phyloP scores from a whole-genome alignment of 208 protist species.

The Wallacemonas rigidus region DNA sequence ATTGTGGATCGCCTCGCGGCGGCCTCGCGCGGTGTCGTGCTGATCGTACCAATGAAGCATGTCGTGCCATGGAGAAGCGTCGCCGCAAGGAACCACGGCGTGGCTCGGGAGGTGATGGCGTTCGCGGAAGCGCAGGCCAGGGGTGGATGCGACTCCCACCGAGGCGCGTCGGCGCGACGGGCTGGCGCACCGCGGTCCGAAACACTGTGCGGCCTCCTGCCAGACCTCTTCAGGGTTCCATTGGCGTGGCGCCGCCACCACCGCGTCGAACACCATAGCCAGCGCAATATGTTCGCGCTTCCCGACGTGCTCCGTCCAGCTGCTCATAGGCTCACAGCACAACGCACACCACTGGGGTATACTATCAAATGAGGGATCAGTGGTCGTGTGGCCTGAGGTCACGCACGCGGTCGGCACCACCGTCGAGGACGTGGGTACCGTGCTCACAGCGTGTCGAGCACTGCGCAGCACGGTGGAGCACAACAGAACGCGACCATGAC shows the following conservation, averaged over 20 bases:
- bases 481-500: too few relatives aligned
- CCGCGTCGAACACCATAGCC: conserved; percentile 63
- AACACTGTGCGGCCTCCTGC: conserved; percentile 36
- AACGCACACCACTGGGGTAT: conserved; percentile 63
- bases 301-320: conserved; percentile 71
- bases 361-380: conserved; percentile 1
- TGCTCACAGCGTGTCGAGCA: too few relatives aligned
- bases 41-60: conserved; percentile 40
- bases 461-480: too few relatives aligned
- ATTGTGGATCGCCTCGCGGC: conserved; percentile 35
- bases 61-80: conserved; percentile 25
- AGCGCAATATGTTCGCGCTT: conserved; percentile 86
- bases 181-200: neutral
- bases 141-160: neutral
- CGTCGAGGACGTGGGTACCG: too few relatives aligned
- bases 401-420: too few relatives aligned
- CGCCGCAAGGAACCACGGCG: conserved; percentile 20
- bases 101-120: conserved; percentile 21
- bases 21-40: conserved; percentile 19
- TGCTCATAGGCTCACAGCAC: conserved; percentile 69
- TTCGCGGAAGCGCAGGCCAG: conserved; percentile 20
- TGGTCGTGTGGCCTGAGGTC: neutral
- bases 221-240: conserved; percentile 46
- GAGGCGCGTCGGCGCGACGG: too few relatives aligned
- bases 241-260: conserved; percentile 33